These are phyloP conservation scores for Vitis rotundifolia DNA, from an alignment of 164 flowering plant species.

Conservation along the genomic window DNA sequence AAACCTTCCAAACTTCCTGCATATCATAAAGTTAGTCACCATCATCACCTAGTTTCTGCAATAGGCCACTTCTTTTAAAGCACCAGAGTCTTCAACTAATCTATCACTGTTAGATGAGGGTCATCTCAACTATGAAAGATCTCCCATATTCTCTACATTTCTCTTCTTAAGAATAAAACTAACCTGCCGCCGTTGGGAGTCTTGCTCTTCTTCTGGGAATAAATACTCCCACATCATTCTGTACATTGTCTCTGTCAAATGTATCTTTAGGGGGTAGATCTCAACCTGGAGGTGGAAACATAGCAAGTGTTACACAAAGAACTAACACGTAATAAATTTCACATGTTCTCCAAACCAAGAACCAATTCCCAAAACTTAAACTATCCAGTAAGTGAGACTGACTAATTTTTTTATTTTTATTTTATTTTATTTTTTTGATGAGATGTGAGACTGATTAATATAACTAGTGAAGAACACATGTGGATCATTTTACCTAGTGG, in stretches of 20 bases:
- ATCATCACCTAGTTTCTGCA: background rate
- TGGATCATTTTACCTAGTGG: no score
- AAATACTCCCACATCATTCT: conserved; percentile 97
- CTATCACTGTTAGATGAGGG: conserved; percentile 66
- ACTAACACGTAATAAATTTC: no score
- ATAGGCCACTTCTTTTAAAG: background rate
- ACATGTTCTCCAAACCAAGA: no score
- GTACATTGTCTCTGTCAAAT: conserved; percentile 93
- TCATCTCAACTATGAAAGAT: no score
- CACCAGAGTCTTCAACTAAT: conserved; percentile 30
- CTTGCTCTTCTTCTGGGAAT: conserved; percentile 98
- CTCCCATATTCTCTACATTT: no score
- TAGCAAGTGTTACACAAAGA: background rate
- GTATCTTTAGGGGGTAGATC: conserved; percentile 92
- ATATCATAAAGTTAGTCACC: conserved; percentile 11
- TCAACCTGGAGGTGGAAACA: conserved; percentile 59
- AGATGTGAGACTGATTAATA: no score
- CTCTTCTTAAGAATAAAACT: no score
- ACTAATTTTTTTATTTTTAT: no score
- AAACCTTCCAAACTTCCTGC: conserved; percentile 98
- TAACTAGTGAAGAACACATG: no score
- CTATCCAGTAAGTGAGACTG: no score
- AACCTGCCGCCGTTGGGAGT: conserved; percentile 87
- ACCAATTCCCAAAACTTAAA: no score
- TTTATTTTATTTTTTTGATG: no score